A percentile compares a stretch with the other conserved stretches of the same genome.
Conservation (phyloP, 768 basidiomycete genomes). For the Omphalotus guepiniiformis region DNA sequence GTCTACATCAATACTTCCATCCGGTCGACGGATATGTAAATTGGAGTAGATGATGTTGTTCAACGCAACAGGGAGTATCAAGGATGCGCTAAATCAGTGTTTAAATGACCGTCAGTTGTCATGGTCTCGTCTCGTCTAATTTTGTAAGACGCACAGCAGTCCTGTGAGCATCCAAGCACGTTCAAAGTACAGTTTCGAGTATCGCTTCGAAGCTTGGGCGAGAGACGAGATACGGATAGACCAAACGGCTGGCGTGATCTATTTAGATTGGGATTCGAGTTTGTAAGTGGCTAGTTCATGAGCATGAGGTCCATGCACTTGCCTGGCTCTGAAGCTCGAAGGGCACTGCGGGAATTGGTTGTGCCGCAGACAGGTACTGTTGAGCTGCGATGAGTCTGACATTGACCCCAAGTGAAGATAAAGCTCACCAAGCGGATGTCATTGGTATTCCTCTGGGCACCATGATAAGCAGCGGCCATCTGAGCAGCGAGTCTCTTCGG, state of each 20-base stretch:
- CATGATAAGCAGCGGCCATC: slow-evolving; percentile 4
- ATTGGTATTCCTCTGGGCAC: slow-evolving; percentile 6
- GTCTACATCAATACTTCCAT: slow-evolving; percentile 2
- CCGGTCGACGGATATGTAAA: slow-evolving; percentile 17
- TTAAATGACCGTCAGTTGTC: no score
- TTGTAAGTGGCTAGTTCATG: not conserved
- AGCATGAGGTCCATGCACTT: slow-evolving; percentile 6
- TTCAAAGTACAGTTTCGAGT: slow-evolving; percentile 42
- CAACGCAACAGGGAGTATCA: slow-evolving; percentile 35
- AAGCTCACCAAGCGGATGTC: slow-evolving; percentile 22
- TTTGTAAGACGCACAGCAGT: slow-evolving; percentile 32
- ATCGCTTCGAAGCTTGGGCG: slow-evolving; percentile 30
- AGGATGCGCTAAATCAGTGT: slow-evolving; percentile 16
- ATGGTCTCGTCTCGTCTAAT: slow-evolving; percentile 2
- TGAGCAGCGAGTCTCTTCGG: no score
- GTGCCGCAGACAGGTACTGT: slow-evolving; percentile 31
- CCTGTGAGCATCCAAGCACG: slow-evolving; percentile 34
- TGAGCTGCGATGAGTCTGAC: not conserved
- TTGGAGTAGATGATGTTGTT: slow-evolving; percentile 29
- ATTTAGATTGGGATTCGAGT: not conserved
- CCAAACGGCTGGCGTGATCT: slow-evolving; percentile 45
- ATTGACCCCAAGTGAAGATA: no score
- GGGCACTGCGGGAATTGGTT: slow-evolving; percentile 28
- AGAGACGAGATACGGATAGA: slow-evolving; percentile 35
- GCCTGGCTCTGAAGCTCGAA: slow-evolving; percentile 36